Evolutionary conservation across 2,329 filamentous ascomycete genomes (phyloP), one percentile per base, ranked within the genome.

Genomic region (Aspergillus calidoustus): DNA sequence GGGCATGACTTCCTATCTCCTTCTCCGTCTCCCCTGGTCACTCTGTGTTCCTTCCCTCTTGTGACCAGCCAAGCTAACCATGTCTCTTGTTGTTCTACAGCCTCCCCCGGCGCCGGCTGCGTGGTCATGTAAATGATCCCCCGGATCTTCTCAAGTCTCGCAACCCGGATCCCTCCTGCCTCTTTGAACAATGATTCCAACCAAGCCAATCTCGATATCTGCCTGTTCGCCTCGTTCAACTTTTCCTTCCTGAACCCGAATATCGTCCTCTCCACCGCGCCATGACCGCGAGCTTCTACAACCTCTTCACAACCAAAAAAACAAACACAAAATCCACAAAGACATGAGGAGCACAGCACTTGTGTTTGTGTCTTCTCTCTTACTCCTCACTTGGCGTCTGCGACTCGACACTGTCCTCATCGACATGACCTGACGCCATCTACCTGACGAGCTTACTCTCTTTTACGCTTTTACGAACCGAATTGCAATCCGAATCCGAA

Each of bases 21-120:
- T n/a, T 28, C 31, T 17, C 19, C 19, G 17, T 3, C 46, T 48
- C 13, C n/a, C 28, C 25, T 28, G 11, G 19, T 25, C 46, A 30
- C 13, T 19, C 2, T 15, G 13, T 23, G 43, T 38, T n/a, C 13
- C 23, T 38, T 17, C 8, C 5, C 15, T 13, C 43, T 22, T 17
- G 9, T 41, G 11, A 5, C 11, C 5, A 11, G 3, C 9, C 43
- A n/a, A 43, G 15, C 44, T 19, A 50, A 58, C 9, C 3, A 58
- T 17, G 34, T 15, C 34, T 41, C 34, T 41, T 41, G 25, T 7
- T 28, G 25, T 41, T 13, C 8, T 41, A 49, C 15, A 50, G 56
- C 68, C 51, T 67, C 67, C 54, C 71, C 72, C 59, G 70, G 70
- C 34, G 69, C 69, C 57, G 72, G 72, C 61, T 74, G 72, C 64